Conservation (phyloP, 73 alveolate species). For the Tetrahymena thermophila region DNA sequence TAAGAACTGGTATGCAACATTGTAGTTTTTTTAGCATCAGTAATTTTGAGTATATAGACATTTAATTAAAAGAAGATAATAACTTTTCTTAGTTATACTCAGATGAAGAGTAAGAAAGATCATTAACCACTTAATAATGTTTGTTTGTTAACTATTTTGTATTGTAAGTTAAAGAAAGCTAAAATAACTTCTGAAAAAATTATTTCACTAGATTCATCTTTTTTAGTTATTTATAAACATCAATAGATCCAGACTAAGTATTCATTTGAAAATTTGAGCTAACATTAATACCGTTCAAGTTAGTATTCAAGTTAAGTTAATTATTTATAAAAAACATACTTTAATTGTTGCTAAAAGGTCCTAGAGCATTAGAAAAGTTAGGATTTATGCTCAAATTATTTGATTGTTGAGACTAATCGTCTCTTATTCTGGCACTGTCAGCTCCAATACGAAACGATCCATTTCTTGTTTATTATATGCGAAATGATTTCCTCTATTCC, state of each 20-base stretch:
- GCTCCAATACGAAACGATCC: not conserved
- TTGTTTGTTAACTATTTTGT: not conserved
- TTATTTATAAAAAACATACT: not conserved
- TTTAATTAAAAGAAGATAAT: not conserved
- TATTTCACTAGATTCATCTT: not conserved
- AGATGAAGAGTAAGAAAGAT: not conserved
- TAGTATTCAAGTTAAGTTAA: not conserved
- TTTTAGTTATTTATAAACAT: not conserved
- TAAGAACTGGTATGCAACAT: not conserved
- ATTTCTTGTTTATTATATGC: not conserved
- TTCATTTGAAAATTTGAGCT: not conserved
- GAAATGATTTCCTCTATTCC: not conserved
- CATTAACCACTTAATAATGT: not conserved
- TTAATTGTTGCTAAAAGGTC: not conserved
- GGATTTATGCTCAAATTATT: not conserved
- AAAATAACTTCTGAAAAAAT: not conserved
- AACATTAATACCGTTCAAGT: not conserved
- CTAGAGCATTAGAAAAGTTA: not conserved
- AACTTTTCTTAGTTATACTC: not conserved
- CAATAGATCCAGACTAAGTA: not conserved
- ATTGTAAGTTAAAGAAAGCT: not conserved
- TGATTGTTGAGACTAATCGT: not conserved
- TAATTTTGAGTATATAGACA: not conserved
- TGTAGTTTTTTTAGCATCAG: not conserved
- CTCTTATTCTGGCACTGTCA: not conserved